These are phyloP conservation scores for Emergomyces pasteurianus DNA, from an alignment of 2,329 filamentous ascomycete species.

Conservation along the genomic window DNA sequence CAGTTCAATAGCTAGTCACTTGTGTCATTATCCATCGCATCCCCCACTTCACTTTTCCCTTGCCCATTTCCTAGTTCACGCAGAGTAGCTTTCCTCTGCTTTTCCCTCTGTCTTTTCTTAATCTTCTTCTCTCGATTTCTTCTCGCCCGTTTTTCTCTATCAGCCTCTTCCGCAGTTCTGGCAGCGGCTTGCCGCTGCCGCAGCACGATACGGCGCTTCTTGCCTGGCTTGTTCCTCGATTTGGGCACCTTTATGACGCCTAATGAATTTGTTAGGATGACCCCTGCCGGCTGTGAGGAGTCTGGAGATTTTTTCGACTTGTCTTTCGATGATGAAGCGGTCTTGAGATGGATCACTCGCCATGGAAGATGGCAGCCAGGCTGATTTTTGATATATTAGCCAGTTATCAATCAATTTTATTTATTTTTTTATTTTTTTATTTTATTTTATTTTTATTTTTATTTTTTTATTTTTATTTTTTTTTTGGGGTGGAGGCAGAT, in stretches of 20 bases:
- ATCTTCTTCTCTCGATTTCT: slow-evolving; percentile 14
- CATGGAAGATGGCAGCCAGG: slow-evolving; percentile 31
- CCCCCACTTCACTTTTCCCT: background rate
- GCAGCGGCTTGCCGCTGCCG: slow-evolving; percentile 24
- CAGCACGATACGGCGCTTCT: slow-evolving; percentile 30
- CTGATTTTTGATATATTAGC: slow-evolving; percentile 12
- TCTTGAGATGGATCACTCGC: slow-evolving; percentile 28
- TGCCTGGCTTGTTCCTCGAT: slow-evolving; percentile 30
- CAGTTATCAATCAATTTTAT: background rate
- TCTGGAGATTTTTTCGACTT: slow-evolving; percentile 17
- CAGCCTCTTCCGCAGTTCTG: slow-evolving; percentile 14
- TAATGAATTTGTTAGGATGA: slow-evolving; percentile 9
- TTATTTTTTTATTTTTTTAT: background rate
- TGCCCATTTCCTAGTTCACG: background rate
- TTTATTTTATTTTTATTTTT: background rate
- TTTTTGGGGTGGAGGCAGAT: background rate
- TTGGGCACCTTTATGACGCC: slow-evolving; percentile 13
- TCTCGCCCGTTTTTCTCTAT: slow-evolving; percentile 11
- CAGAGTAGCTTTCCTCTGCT: slow-evolving; percentile 11
- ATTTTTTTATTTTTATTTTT: background rate
- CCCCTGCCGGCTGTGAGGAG: slow-evolving; percentile 14
- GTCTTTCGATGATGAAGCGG: slow-evolving; percentile 15
- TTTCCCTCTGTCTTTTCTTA: slow-evolving; percentile 11
- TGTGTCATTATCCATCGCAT: background rate
- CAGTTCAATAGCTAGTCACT: background rate